phyloP scores from a whole-genome alignment of 805 yeast species.

The Kodamaea kakaduensis region DNA sequence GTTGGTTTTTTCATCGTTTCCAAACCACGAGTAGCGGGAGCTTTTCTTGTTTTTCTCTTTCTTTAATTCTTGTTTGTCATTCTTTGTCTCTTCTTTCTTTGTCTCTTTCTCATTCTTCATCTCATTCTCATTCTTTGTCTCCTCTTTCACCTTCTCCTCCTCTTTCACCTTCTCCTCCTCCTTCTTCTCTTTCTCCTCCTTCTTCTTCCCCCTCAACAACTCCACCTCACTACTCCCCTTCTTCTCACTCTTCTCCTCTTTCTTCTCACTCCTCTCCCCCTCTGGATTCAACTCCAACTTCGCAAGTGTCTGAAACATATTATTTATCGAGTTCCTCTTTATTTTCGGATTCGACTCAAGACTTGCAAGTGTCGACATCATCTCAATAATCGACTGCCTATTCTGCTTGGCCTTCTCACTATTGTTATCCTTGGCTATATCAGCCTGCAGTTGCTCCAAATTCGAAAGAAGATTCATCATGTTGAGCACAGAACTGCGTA shows the following conservation, averaged over 20 bases:
- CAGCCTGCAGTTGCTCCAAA: constrained; percentile 12
- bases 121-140: neutral
- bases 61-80: neutral
- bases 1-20: constrained; percentile 23
- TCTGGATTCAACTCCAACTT: constrained; percentile 10
- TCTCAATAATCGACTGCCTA: constrained; percentile 28
- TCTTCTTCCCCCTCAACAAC: too few species aligned
- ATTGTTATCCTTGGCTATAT: constrained; percentile 10
- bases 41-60: constrained; percentile 8
- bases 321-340: constrained; percentile 19
- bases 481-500: constrained; percentile 13
- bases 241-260: neutral
- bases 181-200: neutral
- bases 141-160: neutral
- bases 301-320: constrained; percentile 23
- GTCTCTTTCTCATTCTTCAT: neutral
- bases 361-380: constrained; percentile 27
- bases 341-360: constrained; percentile 13
- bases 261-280: neutral
- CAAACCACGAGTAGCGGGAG: constrained; percentile 32
- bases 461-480: constrained; percentile 15
- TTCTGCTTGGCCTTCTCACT: constrained; percentile 15
- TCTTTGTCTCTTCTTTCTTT: neutral
- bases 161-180: neutral
- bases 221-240: too few species aligned